A percentile compares a stretch with the other conserved stretches of the same genome.
These are phyloP conservation scores for Scheffersomyces spartinae DNA, from an alignment of 805 yeast species.

Conservation along the genomic window DNA sequence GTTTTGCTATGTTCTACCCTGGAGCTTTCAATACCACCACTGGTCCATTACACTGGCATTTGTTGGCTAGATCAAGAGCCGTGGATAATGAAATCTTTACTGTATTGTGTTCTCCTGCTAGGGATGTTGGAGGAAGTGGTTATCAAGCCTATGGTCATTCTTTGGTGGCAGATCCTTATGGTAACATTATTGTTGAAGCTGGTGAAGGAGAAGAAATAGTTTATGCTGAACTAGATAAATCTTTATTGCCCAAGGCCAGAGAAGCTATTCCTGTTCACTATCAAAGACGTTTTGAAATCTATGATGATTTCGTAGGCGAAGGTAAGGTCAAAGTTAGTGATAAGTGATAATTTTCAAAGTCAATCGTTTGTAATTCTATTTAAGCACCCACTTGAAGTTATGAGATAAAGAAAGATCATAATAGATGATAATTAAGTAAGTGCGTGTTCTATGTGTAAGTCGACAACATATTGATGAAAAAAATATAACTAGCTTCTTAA, in stretches of 20 bases:
- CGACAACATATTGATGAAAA: no score
- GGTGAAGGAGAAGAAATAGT: conserved; percentile 70
- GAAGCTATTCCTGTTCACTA: conserved; percentile 53
- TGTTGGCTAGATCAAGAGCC: conserved; percentile 62
- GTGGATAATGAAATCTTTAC: conserved; percentile 67
- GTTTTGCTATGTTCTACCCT: conserved; percentile 72
- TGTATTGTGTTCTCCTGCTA: conserved; percentile 79
- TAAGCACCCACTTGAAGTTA: no score
- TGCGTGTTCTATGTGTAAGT: no score
- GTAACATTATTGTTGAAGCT: conserved; percentile 55
- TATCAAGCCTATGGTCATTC: conserved; percentile 64
- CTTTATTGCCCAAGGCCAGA: conserved; percentile 43
- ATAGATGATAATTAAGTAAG: no score
- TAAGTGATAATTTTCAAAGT: no score
- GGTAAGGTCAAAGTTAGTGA: conserved; percentile 19
- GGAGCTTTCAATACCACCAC: conserved; percentile 80
- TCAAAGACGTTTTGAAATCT: conserved; percentile 66
- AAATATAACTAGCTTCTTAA: no score
- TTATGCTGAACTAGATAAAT: conserved; percentile 63
- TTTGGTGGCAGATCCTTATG: conserved; percentile 51
- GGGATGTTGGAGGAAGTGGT: conserved; percentile 50
- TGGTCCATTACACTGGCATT: conserved; percentile 77
- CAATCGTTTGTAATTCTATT: no score
- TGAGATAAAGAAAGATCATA: no score
- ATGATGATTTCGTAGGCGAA: conserved; percentile 28